phyloP scores from a whole-genome alignment of 768 basidiomycete genomes.

The Phanerochaete carnosa region DNA sequence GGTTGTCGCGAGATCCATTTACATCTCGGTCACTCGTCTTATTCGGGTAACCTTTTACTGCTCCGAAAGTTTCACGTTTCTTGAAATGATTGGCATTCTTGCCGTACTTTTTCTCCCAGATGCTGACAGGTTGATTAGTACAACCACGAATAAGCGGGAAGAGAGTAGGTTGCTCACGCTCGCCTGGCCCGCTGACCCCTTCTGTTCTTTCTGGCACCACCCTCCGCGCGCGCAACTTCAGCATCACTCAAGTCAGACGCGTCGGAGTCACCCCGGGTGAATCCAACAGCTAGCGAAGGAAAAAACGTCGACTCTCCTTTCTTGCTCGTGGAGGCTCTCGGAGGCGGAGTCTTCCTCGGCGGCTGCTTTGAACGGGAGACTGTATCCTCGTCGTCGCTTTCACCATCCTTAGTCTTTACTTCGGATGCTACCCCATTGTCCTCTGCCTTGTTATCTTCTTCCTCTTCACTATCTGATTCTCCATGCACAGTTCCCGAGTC shows the following conservation, averaged over 20 bases:
- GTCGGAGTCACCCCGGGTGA: conserved; percentile 72
- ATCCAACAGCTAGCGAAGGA: conserved; percentile 86
- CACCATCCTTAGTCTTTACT: conserved; percentile 21
- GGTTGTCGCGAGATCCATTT: background rate
- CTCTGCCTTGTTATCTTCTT: conserved; percentile 1
- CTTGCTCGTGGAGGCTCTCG: conserved; percentile 9
- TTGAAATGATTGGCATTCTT: conserved; percentile 88
- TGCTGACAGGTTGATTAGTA: conserved; percentile 62
- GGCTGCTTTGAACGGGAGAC: background rate
- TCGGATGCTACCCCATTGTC: conserved; percentile 7
- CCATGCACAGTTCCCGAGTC: conserved; percentile 48
- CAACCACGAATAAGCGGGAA: background rate
- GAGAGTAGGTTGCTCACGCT: conserved; percentile 61
- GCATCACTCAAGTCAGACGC: conserved; percentile 74
- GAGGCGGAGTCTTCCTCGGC: background rate
- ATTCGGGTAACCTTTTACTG: background rate
- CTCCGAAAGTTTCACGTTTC: conserved; percentile 37
- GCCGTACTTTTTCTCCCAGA: conserved; percentile 98
- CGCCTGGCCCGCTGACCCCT: conserved; percentile 91
- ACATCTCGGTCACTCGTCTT: background rate
- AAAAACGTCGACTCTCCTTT: conserved; percentile 61
- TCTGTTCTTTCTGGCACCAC: conserved; percentile 64
- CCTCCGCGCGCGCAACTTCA: conserved; percentile 50
- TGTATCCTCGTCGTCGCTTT: conserved; percentile 16
- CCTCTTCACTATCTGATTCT: conserved; percentile 15